These are phyloP conservation scores for Penicillium atrosanguineum DNA, from an alignment of 495 filamentous ascomycete species.

Conservation along the genomic window DNA sequence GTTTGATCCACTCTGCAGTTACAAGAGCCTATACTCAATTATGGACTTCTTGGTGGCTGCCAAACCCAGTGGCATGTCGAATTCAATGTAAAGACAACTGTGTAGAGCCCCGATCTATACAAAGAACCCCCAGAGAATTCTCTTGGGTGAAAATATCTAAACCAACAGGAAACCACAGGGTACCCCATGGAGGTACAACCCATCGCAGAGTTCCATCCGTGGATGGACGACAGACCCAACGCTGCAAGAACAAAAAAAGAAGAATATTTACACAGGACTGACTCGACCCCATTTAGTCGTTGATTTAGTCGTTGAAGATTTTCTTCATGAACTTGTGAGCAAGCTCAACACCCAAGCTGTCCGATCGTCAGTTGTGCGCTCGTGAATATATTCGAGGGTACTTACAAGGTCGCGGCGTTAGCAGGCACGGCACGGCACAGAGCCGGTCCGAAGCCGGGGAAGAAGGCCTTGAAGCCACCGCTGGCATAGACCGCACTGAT, in stretches of 20 bases:
- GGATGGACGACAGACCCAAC: slow-evolving; percentile 7
- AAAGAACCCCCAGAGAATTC: not conserved
- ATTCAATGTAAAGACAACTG: not conserved
- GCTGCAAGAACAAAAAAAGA: slow-evolving; percentile 9
- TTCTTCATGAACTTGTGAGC: slow-evolving; percentile 80
- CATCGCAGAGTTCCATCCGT: slow-evolving; percentile 1
- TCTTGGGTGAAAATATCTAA: slow-evolving; percentile 5
- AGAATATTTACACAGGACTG: slow-evolving; percentile 16
- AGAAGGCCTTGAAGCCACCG: slow-evolving; percentile 91
- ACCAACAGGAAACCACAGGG: slow-evolving; percentile 1
- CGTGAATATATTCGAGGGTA: not conserved
- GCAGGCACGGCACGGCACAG: slow-evolving; percentile 91
- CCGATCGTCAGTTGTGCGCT: slow-evolving; percentile 24
- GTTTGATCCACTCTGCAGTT: not conserved
- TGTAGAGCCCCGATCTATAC: not conserved
- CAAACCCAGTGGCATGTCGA: not conserved
- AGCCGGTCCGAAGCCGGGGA: slow-evolving; percentile 93
- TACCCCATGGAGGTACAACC: not conserved
- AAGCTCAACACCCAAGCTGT: slow-evolving; percentile 69
- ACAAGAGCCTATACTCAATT: not conserved
- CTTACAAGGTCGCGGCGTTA: slow-evolving; percentile 73
- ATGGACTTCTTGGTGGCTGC: not conserved
- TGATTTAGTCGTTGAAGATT: slow-evolving; percentile 55
- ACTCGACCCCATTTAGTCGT: slow-evolving; percentile 15
- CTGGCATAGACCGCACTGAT: slow-evolving; percentile 72